A percentile compares a stretch with the other conserved stretches of the same genome.
Evolutionary conservation across 805 yeast species (phyloP).

Genomic region (Wilhelminamyces savonicus): DNA sequence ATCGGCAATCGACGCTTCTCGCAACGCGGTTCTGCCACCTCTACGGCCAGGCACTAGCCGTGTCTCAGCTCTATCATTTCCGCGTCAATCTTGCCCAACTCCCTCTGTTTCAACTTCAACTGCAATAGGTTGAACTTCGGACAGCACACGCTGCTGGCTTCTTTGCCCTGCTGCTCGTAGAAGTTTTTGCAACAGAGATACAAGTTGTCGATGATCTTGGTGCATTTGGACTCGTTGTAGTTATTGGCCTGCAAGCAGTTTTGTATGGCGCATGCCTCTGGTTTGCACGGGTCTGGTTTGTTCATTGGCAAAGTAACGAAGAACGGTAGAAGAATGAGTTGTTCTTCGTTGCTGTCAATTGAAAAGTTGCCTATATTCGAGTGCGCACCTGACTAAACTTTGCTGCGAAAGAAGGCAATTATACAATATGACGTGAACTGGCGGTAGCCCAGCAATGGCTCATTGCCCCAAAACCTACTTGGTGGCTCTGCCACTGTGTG

Average conservation of each 20-base stretch:
- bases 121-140: slow-evolving; percentile 61
- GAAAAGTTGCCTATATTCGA: not conserved
- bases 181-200: slow-evolving; percentile 71
- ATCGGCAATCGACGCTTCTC: no score
- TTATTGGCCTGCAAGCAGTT: slow-evolving; percentile 59
- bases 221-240: slow-evolving; percentile 72
- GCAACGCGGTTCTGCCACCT: no score
- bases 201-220: slow-evolving; percentile 58
- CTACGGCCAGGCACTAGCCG: no score
- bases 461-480: no score
- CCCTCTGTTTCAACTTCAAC: slow-evolving; percentile 61
- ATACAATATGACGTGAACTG: no score
- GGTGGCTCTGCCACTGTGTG: no score
- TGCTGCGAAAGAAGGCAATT: no score
- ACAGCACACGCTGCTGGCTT: slow-evolving; percentile 67
- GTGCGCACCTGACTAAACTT: no score
- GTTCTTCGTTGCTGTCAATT: not conserved
- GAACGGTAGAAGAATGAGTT: not conserved
- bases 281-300: slow-evolving; percentile 51
- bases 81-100: slow-evolving; percentile 41
- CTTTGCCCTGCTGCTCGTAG: slow-evolving; percentile 54
- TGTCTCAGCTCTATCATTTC: no score
- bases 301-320: slow-evolving; percentile 3
- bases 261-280: slow-evolving; percentile 79
- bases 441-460: no score